Percentiles rank a stretch among this genome's conserved stretches.
Evolutionary conservation across 2,329 filamentous ascomycete genomes (phyloP).

Genomic region (Trichoderma harzianum): DNA sequence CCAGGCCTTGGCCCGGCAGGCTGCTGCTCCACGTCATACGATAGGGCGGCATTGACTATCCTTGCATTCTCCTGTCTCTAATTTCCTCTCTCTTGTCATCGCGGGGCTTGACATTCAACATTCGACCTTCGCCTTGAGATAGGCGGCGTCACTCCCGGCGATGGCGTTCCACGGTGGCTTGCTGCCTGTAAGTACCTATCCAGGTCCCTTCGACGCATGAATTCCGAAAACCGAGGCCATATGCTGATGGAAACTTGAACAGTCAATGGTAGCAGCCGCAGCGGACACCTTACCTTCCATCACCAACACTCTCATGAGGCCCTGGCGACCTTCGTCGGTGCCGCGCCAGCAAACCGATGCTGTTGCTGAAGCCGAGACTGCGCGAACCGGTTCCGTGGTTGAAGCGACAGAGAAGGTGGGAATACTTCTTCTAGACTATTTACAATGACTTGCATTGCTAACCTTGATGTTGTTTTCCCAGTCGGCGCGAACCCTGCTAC

Average conservation of each 20-base stretch:
- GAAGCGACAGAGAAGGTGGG: conserved; percentile 14
- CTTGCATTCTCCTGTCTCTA: neutral
- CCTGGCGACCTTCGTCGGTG: conserved; percentile 29
- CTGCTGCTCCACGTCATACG: conserved; percentile 19
- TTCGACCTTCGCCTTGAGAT: neutral
- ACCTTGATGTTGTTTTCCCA: conserved; percentile 16
- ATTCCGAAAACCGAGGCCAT: neutral
- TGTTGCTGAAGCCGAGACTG: conserved; percentile 14
- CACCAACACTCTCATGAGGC: conserved; percentile 37
- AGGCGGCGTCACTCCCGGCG: conserved; percentile 7
- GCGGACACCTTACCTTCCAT: conserved; percentile 47
- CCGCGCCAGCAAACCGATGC: conserved; percentile 19
- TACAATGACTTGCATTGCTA: conserved; percentile 11
- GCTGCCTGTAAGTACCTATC: conserved; percentile 26
- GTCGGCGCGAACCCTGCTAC: conserved; percentile 23
- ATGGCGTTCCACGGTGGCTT: conserved; percentile 19
- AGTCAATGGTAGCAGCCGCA: conserved; percentile 39
- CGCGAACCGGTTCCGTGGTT: conserved; percentile 8
- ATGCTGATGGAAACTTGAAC: neutral
- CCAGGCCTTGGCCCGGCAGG: conserved; percentile 10
- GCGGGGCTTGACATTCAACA: neutral
- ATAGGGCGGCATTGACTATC: neutral
- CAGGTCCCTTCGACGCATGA: neutral
- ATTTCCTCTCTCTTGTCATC: neutral
- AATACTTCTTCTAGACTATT: neutral